Base-by-base conservation (phyloP, 169 alveolate genomes). In the Plasmodium inui region DNA sequence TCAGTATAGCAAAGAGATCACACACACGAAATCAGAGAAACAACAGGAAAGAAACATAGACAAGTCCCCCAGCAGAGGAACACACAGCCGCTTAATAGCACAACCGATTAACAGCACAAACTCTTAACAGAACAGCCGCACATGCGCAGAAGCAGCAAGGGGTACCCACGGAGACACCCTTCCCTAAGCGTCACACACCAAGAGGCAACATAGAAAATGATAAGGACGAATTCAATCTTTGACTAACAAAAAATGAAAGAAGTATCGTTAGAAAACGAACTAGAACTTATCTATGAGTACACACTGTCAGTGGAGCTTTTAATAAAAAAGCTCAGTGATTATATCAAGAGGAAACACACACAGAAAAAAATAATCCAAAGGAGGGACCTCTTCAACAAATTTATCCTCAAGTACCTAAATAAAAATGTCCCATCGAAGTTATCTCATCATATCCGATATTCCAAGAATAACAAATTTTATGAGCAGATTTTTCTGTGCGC, bases 231-330 rank as follows among this genome's bases (percentile, higher is more conserved):
- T 34, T 57, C 30, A 61, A 14, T 19, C 28, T 19, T 61, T 5
- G 44, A 30, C 3, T 83, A 39, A 72, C 22, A 44, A 5, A 86
- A 86, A 86, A 86, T 86, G 93, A 86, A 86, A 86, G 93, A 86
- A 41, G n/a, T 30, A 86, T 28, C 86, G 12, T 17, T 74, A 50
- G 93, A 86, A 74, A 86, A 73, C 39, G 93, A 86, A 55, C 26
- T 55, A 46, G 93, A 86, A 19, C 67, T 86, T 0, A 70, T 86
- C 41, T 86, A 86, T 76, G 93, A 86, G 41, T 86, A 53, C 37
- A 86, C 81, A 17, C 41, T 76, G 55, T 76, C 93, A 8, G 41
- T 86, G 57, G 93, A 86, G 57, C 30, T 74, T 76, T 50, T 76
- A 10, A 74, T 86, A 50, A 34, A 22, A 26, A 74, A 37, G 39